Evolutionary conservation across 2,329 filamentous ascomycete genomes (phyloP), one percentile per base, ranked within the genome.

Genomic region (Dothistroma pini): DNA sequence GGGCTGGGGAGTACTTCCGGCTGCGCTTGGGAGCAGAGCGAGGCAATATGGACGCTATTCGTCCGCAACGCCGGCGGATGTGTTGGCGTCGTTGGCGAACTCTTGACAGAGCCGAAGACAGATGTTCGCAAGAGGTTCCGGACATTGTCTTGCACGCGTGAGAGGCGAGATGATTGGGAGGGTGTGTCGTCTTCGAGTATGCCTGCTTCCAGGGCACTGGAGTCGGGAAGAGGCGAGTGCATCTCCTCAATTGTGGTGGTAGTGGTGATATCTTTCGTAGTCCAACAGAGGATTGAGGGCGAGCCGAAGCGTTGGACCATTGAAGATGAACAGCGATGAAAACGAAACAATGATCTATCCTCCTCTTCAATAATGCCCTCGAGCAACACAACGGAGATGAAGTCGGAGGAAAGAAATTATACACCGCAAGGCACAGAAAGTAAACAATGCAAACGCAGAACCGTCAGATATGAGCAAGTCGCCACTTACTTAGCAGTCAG

Each of bases 131-230:
- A 66, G 21, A 74, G 68, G 54, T 72, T 67, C 52, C 72, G 66
- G 41, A 74, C 71, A 61, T 71, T 73, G 59, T 72, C 70, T 59
- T 73, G 70, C 1, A 74, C 70, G 51, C 69, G 69, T 34, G 69
- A 70, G 25, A 65, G 51, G 22, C 63, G 55, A 21, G 65, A 66
- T 9, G 67, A 56, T 35, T 67, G 68, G 34, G 71, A 63, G 29
- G 69, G 68, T 48, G 52, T 54, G 16, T 65, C 58, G 58, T 74
- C 70, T 57, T 71, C 70, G 57, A 74, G 48, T 22, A 74, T 70
- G n/a, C 72, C 72, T 38, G 71, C 68, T 62, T 74, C 71, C 19
- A 74, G 58, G 16, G 68, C 66, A 54, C 69, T 69, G 35, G 70
- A 68, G 59, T 72, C 70, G n/a, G 71, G 70, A 1, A 73, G 65